Evolutionary conservation across 2,329 filamentous ascomycete genomes (phyloP).

Genomic region (Westerdykella sp.): DNA sequence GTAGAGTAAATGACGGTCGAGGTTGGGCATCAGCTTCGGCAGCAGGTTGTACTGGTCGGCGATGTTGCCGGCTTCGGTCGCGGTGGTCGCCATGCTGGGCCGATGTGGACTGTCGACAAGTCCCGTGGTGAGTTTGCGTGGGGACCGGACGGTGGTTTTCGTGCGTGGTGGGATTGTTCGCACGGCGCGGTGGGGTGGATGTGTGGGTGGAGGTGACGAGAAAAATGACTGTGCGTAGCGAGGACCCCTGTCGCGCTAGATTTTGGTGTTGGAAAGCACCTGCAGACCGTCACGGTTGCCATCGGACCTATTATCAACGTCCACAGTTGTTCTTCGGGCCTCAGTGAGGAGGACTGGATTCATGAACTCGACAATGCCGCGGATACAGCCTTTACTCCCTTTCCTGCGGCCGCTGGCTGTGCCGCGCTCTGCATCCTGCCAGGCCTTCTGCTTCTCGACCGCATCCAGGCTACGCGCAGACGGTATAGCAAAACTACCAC

Average conservation of each 20-base stretch:
- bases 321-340: not conserved
- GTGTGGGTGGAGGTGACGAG: slow-evolving; percentile 8
- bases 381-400: slow-evolving; percentile 30
- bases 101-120: slow-evolving; percentile 1
- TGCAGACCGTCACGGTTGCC: too few relatives aligned
- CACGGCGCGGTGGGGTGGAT: slow-evolving; percentile 3
- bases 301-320: not conserved
- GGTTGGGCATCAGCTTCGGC: slow-evolving; percentile 80
- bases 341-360: not conserved
- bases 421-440: slow-evolving; percentile 33
- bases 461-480: slow-evolving; percentile 23
- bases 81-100: slow-evolving; percentile 2
- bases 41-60: slow-evolving; percentile 72
- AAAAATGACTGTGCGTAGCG: slow-evolving; percentile 36
- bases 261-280: slow-evolving; percentile 25
- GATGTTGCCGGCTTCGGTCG: slow-evolving; percentile 42
- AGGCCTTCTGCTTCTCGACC: slow-evolving; percentile 39
- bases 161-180: slow-evolving; percentile 11
- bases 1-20: slow-evolving; percentile 95
- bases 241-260: slow-evolving; percentile 31
- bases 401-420: slow-evolving; percentile 38
- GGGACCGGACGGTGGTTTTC: slow-evolving; percentile 10
- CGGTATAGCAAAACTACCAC: slow-evolving; percentile 12
- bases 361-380: slow-evolving; percentile 25
- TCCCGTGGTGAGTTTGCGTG: slow-evolving; percentile 7